Percentiles rank a stretch among this genome's conserved stretches.
phyloP scores from a whole-genome alignment of 2,329 filamentous ascomycete genomes.

The Phoma herbarum region DNA sequence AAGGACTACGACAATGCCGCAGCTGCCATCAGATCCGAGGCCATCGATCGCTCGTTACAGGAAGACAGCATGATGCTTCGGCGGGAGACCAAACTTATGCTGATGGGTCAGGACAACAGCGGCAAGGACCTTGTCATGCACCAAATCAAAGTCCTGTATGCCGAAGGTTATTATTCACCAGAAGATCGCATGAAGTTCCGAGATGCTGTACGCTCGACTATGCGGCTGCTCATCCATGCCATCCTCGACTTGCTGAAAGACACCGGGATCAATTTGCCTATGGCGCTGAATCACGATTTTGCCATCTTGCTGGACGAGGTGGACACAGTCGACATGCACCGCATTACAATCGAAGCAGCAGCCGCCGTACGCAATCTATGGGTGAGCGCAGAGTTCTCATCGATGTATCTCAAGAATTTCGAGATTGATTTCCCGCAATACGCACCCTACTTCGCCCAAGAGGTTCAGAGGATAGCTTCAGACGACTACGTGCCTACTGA shows the following conservation, averaged over 20 bases:
- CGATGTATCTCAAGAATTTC: conserved; percentile 45
- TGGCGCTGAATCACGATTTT: conserved; percentile 40
- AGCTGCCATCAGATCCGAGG: conserved; percentile 46
- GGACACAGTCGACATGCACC: conserved; percentile 38
- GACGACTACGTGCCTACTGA: conserved; percentile 44
- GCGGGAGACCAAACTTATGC: conserved; percentile 47
- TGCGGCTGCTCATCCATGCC: conserved; percentile 45
- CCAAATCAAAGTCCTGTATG: conserved; percentile 48
- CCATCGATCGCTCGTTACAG: conserved; percentile 47
- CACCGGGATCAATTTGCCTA: conserved; percentile 42
- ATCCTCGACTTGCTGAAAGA: conserved; percentile 49
- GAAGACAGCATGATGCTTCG: conserved; percentile 45
- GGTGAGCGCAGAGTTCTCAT: conserved; percentile 43
- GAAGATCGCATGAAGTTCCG: conserved; percentile 43
- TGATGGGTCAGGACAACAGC: conserved; percentile 41
- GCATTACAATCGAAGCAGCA: conserved; percentile 39
- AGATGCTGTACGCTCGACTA: conserved; percentile 40
- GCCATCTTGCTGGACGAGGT: conserved; percentile 48
- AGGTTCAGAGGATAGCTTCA: conserved; percentile 37
- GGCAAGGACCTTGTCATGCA: conserved; percentile 50
- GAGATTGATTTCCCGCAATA: conserved; percentile 51
- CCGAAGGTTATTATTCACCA: conserved; percentile 44
- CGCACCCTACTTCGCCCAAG: conserved; percentile 44
- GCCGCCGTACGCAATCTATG: conserved; percentile 42
- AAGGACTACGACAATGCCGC: conserved; percentile 45